Base-by-base conservation (phyloP, 176 grass and related monocot species). In the Pontederia crassipes region DNA sequence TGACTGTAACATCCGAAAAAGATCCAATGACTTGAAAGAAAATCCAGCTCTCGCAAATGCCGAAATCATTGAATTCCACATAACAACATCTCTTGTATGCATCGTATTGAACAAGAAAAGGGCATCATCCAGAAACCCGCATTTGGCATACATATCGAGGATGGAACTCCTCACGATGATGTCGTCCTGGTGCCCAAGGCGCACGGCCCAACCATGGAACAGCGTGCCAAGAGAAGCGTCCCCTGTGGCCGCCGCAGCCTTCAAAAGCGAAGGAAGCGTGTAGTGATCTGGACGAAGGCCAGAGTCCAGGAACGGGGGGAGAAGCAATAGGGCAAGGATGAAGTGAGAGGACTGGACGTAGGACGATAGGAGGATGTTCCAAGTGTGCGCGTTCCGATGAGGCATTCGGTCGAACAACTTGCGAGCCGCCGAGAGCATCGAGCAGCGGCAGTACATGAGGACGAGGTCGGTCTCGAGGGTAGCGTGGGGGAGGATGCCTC, bases 61-160 rank as follows among this genome's bases (percentile, higher is more conserved):
- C 0, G 79, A 58, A 29, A 87, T 58, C 62, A 87, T 69, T 72
- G 75, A 82, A 32, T 82, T 87, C 79, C 84, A 87, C 54, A 72
- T 60, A 12, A 77, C 75, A 13, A 71, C 48, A 11, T 87, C 84
- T 62, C 61, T 86, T 1, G 55, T 49, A 0, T 52, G 62, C 72
- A 72, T 78, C 52, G 78, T 55, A 0, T 88, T 72, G 17, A 81
- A 85, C 68, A 89, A 29, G 48, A 28, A 57, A 2, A 46, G 62
- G 1, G 81, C 86, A 54, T 63, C 13, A 9, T 32, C 67, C 54
- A 89, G 32, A 49, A 58, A 40, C 52, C 68, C 78, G 28, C 59
- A 45, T 66, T 81, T 83, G 0, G 69, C 64, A 53, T 77, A 83
- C 73, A 83, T 80, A 28, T 67, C 64, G 40, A 88, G 53, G 61